Conservation (phyloP, 257 asterid genomes). For the Striga asiatica region DNA sequence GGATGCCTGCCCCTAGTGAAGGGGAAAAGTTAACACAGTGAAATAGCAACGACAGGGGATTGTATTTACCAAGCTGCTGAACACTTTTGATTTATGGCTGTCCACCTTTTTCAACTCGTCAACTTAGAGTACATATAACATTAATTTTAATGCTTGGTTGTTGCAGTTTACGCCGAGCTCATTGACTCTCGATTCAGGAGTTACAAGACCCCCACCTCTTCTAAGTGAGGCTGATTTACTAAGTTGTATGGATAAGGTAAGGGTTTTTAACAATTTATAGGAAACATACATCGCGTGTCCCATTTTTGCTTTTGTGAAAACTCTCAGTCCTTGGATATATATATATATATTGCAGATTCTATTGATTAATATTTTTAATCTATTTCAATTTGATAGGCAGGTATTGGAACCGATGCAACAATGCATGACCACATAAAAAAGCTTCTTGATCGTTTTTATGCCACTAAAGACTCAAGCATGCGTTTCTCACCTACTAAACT, state of each 20-base stretch:
- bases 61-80: neutral
- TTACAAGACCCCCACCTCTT: constrained; percentile 93
- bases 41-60: constrained; percentile 1
- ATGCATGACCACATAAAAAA: constrained; percentile 98
- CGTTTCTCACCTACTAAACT: constrained; percentile 88
- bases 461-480: constrained; percentile 68
- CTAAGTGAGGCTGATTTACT: constrained; percentile 94
- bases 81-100: neutral
- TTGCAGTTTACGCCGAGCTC: constrained; percentile 78
- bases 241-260: constrained; percentile 94
- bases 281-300: neutral
- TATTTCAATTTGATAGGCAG: constrained; percentile 43
- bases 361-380: constrained; percentile 9
- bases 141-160: constrained; percentile 9
- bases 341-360: neutral
- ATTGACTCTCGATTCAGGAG: constrained; percentile 90
- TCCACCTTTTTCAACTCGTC: constrained; percentile 9
- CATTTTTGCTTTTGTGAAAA: too few relatives aligned
- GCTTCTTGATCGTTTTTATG: constrained; percentile 94
- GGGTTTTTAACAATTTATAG: constrained; percentile 10
- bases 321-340: neutral
- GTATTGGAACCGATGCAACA: constrained; percentile 97
- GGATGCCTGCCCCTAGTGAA: constrained; percentile 11
- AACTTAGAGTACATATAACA: neutral
- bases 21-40: constrained; percentile 9